phyloP scores from a whole-genome alignment of 768 basidiomycete genomes.

The Kondoa subrosea region DNA sequence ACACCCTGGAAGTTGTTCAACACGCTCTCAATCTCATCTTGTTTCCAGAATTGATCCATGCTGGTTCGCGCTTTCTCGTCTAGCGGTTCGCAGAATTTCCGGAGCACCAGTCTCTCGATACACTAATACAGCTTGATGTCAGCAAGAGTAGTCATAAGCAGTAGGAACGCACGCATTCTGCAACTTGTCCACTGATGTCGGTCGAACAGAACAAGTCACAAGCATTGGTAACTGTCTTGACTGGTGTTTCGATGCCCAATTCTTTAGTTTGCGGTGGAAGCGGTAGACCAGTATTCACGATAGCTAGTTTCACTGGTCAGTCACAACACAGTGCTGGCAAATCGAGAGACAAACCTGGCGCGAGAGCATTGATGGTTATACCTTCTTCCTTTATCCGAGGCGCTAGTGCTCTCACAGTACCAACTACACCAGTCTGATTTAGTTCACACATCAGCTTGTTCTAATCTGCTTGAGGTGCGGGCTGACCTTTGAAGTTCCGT shows the following conservation, averaged over 20 bases:
- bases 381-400: not conserved
- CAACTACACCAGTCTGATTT: not conserved
- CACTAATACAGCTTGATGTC: not conserved
- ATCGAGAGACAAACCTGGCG: not conserved
- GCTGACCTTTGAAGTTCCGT: conserved; percentile 6
- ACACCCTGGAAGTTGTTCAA: no score
- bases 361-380: not conserved
- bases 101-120: not conserved
- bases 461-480: no score
- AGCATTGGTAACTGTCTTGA: not conserved
- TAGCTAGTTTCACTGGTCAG: no score
- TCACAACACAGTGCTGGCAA: not conserved
- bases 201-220: not conserved
- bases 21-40: not conserved
- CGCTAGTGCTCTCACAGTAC: not conserved
- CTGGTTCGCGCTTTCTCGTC: not conserved
- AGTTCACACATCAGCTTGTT: no score
- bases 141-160: not conserved
- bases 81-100: not conserved
- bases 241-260: not conserved
- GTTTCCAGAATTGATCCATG: not conserved
- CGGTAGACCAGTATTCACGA: no score
- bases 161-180: not conserved
- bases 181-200: not conserved
- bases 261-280: not conserved